These are phyloP conservation scores for Holtermannia corniformis DNA, from an alignment of 768 basidiomycete genomes.

Conservation along the genomic window DNA sequence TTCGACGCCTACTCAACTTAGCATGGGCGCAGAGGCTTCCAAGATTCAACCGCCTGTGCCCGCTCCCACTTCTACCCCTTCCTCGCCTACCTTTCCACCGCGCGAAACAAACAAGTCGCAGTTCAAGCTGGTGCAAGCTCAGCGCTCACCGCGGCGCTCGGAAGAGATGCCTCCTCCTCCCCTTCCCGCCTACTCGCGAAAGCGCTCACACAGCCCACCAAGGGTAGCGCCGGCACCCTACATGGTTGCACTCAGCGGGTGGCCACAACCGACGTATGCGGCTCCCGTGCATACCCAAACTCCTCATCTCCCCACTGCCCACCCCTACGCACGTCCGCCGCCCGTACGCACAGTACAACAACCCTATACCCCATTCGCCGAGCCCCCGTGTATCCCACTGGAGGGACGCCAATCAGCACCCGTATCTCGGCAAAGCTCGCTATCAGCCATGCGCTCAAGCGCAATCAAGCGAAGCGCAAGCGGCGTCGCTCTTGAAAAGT, in stretches of 20 bases:
- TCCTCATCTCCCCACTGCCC: not conserved
- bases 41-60: not conserved
- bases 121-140: too few relatives aligned
- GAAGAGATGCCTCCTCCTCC: not conserved
- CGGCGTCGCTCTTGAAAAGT: too few relatives aligned
- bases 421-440: not conserved
- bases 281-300: not conserved
- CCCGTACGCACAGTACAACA: not conserved
- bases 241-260: conserved; percentile 24
- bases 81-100: not conserved
- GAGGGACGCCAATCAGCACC: not conserved
- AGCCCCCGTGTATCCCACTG: not conserved
- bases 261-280: conserved; percentile 24
- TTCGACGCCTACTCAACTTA: not conserved
- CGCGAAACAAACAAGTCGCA: too few relatives aligned
- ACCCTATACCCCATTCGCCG: not conserved
- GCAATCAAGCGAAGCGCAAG: too few relatives aligned
- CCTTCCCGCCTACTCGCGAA: not conserved
- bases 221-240: conserved; percentile 1
- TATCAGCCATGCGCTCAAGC: too few relatives aligned
- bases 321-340: not conserved
- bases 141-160: not conserved
- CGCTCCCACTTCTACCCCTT: not conserved
- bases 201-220: too few relatives aligned
- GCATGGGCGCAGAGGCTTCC: not conserved